Evolutionary conservation across 2,329 filamentous ascomycete species (phyloP).

Genomic region (Aspergillus pseudoglaucus): DNA sequence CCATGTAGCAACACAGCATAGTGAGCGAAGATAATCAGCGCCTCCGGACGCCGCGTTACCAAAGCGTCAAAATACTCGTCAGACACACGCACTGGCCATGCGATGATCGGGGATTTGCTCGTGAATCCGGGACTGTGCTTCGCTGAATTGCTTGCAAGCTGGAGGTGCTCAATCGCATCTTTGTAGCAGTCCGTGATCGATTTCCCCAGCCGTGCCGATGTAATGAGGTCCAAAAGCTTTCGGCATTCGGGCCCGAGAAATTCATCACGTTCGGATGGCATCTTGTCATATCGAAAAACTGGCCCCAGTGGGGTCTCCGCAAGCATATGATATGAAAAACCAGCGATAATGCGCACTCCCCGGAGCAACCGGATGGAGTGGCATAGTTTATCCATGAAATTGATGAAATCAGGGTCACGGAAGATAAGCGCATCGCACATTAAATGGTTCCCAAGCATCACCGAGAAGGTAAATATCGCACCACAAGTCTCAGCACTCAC

Average conservation of each 20-base stretch:
- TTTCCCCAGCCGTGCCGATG: constrained; percentile 2
- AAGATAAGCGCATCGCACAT: constrained; percentile 44
- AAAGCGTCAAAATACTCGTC: constrained; percentile 25
- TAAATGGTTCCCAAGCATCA: constrained; percentile 29
- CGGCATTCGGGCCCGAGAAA: constrained; percentile 3
- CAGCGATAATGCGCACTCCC: constrained; percentile 16
- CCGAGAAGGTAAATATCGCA: constrained; percentile 17
- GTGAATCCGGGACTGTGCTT: background rate
- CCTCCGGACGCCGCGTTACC: constrained; percentile 26
- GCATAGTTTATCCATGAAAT: constrained; percentile 22
- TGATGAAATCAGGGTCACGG: constrained; percentile 33
- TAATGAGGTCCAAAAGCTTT: constrained; percentile 6
- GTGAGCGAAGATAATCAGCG: constrained; percentile 34
- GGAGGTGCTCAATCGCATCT: constrained; percentile 6
- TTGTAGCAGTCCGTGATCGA: constrained; percentile 3
- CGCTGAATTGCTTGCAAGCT: background rate
- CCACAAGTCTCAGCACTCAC: constrained; percentile 12
- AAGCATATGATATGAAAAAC: constrained; percentile 10
- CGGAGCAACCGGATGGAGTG: constrained; percentile 20
- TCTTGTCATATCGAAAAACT: background rate
- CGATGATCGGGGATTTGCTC: constrained; percentile 4
- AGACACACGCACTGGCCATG: constrained; percentile 24
- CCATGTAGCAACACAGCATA: constrained; percentile 33
- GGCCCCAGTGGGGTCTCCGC: constrained; percentile 4
- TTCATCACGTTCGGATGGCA: constrained; percentile 1